A percentile compares a stretch with the other conserved stretches of the same genome.
phyloP scores from a whole-genome alignment of 257 asterid species.

The Ilex asprella region DNA sequence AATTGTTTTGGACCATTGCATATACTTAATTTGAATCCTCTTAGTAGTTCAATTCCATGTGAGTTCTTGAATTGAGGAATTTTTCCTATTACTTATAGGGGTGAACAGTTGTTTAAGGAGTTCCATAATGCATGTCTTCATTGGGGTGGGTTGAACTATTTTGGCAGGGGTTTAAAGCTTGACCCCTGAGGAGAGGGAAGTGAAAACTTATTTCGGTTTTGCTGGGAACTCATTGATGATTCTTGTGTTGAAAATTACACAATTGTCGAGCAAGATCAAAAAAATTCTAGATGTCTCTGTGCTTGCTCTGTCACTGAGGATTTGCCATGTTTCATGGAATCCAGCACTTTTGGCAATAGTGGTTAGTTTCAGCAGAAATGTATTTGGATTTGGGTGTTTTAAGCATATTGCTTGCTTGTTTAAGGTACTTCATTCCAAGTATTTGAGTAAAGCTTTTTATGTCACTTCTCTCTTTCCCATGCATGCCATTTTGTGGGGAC shows the following conservation, averaged over 20 bases:
- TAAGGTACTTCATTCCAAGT: too few species aligned
- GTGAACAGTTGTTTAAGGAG: not conserved
- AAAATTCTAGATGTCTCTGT: not conserved
- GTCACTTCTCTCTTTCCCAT: too few species aligned
- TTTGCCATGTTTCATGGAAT: conserved; percentile 9
- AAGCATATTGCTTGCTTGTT: too few species aligned
- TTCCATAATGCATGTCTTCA: conserved; percentile 17
- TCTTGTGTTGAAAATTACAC: conserved; percentile 12
- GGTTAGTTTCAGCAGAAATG: conserved; percentile 12
- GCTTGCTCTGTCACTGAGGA: conserved; percentile 13
- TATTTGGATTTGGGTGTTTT: not conserved
- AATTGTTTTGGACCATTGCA: not conserved
- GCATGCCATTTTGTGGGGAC: too few species aligned
- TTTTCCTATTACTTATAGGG: not conserved
- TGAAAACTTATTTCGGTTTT: conserved; percentile 16
- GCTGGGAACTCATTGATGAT: conserved; percentile 8
- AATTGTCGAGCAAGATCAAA: conserved; percentile 18
- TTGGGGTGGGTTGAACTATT: conserved; percentile 42
- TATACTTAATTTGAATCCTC: not conserved
- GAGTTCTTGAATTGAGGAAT: not conserved
- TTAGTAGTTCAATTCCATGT: too few species aligned
- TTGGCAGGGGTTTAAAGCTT: conserved; percentile 59
- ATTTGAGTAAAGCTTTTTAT: too few species aligned
- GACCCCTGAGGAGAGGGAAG: conserved; percentile 32
- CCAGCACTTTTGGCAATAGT: conserved; percentile 18